These are phyloP conservation scores for Alopecurus myosuroides DNA, from an alignment of 176 grass and related monocot genomes.

Conservation along the genomic window DNA sequence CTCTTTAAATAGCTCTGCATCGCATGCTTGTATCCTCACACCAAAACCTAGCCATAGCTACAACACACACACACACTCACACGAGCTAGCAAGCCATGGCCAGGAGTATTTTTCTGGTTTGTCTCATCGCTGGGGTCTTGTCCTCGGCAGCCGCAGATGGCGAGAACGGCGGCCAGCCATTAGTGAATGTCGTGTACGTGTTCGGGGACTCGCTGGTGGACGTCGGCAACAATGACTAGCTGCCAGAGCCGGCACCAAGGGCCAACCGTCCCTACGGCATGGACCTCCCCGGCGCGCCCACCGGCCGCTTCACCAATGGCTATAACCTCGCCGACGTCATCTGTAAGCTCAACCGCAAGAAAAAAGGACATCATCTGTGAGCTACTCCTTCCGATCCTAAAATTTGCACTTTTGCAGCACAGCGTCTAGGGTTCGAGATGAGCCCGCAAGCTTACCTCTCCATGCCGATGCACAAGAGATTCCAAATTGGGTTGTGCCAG, in stretches of 20 bases:
- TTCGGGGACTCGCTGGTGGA: constrained; percentile 17
- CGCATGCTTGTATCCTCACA: neutral
- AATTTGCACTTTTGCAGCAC: neutral
- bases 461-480: neutral
- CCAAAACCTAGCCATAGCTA: neutral
- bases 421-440: neutral
- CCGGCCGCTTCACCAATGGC: neutral
- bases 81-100: neutral
- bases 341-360: too few relatives aligned
- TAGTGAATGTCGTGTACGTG: neutral
- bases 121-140: neutral
- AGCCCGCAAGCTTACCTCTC: neutral
- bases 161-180: neutral
- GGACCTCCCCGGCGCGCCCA: neutral
- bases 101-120: neutral
- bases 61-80: neutral
- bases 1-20: neutral
- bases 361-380: too few relatives aligned
- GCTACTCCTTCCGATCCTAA: too few relatives aligned
- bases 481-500: neutral
- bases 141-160: neutral
- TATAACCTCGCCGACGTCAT: neutral
- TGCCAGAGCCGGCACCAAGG: neutral
- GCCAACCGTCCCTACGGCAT: neutral
- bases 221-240: constrained; percentile 3